A percentile compares a stretch with the other conserved stretches of the same genome.
Evolutionary conservation across 192 early-diverging fungal species (phyloP).

Genomic region (Umbelopsis sp.): DNA sequence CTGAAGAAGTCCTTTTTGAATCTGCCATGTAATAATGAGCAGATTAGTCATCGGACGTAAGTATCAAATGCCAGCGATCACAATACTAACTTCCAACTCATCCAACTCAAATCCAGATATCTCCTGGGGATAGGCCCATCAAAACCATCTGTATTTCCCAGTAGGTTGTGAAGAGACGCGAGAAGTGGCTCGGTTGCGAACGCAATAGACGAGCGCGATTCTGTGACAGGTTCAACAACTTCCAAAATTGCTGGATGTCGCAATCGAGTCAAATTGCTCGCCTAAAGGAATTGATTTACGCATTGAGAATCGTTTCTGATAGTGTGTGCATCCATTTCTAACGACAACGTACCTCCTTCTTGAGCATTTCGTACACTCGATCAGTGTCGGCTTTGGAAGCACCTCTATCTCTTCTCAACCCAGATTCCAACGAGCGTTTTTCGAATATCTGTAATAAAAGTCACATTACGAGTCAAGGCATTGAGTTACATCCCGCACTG

Average conservation of each 20-base stretch:
- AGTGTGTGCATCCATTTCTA: background rate
- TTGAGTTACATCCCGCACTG: background rate
- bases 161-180: conserved; percentile 62
- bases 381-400: conserved; percentile 47
- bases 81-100: conserved; percentile 62
- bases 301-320: background rate
- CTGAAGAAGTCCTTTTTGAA: conserved; percentile 79
- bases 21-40: conserved; percentile 32
- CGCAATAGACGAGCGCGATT: conserved; percentile 62
- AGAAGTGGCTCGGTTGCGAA: conserved; percentile 81
- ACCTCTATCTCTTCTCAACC: conserved; percentile 51
- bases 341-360: conserved; percentile 55
- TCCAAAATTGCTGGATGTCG: conserved; percentile 80
- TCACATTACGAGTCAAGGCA: background rate
- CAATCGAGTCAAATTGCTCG: conserved; percentile 66
- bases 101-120: conserved; percentile 66
- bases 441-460: conserved; percentile 60
- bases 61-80: background rate
- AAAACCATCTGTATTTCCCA: conserved; percentile 53
- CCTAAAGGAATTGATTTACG: conserved; percentile 20
- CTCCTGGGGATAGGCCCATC: conserved; percentile 13
- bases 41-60: no score
- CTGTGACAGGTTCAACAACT: conserved; percentile 73
- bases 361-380: conserved; percentile 55
- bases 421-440: conserved; percentile 63